These are phyloP conservation scores for Cryomyces minteri DNA, from an alignment of 495 filamentous ascomycete species.

Conservation along the genomic window DNA sequence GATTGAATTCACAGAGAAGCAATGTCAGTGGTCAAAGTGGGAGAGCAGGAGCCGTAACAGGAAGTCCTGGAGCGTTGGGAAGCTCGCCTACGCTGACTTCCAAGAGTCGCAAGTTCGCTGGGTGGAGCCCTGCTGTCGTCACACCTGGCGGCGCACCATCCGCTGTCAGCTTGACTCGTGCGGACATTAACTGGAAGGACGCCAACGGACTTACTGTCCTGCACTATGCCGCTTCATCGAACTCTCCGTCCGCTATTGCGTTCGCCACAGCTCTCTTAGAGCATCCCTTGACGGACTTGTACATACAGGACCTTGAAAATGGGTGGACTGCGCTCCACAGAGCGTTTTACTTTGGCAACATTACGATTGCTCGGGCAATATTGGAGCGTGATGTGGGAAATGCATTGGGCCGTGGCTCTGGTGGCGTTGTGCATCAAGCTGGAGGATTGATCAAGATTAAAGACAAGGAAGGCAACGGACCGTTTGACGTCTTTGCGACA, in stretches of 20 bases:
- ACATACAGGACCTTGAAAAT: constrained; percentile 72
- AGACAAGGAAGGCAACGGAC: constrained; percentile 84
- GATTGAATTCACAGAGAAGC: constrained; percentile 24
- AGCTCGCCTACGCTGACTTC: constrained; percentile 27
- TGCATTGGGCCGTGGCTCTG: constrained; percentile 32
- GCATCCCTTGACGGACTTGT: constrained; percentile 70
- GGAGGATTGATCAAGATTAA: constrained; percentile 79
- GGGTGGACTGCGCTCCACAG: constrained; percentile 93
- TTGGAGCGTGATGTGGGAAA: constrained; percentile 57
- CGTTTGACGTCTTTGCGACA: constrained; percentile 76
- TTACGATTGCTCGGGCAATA: constrained; percentile 63
- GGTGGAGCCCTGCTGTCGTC: constrained; percentile 1
- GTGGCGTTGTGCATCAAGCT: constrained; percentile 21
- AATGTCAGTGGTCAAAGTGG: constrained; percentile 15
- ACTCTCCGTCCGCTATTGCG: constrained; percentile 38
- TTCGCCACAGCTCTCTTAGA: constrained; percentile 67
- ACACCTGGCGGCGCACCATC: constrained; percentile 1
- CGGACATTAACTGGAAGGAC: constrained; percentile 72
- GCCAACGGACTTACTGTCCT: constrained; percentile 62
- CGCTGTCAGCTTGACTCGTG: constrained; percentile 34
- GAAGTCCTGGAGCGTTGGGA: constrained; percentile 30
- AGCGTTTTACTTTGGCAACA: constrained; percentile 83
- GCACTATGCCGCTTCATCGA: constrained; percentile 64
- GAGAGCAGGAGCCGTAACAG: constrained; percentile 21
- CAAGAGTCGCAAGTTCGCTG: constrained; percentile 23